Evolutionary conservation across 2,329 filamentous ascomycete genomes (phyloP).

Genomic region (Aureobasidium melanogenum): DNA sequence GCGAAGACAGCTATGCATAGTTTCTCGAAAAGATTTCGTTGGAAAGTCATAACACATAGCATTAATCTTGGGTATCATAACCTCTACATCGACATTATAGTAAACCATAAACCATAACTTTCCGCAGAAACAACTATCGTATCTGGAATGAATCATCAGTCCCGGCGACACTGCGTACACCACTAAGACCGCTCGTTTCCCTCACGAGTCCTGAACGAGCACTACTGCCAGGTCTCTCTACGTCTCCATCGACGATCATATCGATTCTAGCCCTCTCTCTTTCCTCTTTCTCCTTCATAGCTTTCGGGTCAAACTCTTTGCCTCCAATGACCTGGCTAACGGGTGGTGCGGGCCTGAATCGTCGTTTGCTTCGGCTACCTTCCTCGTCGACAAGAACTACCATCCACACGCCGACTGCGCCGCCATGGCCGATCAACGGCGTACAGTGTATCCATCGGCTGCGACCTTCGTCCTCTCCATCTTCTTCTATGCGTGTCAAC

Average conservation of each 20-base stretch:
- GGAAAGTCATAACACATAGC: background rate
- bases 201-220: background rate
- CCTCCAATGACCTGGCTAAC: conserved; percentile 25
- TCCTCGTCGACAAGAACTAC: conserved; percentile 61
- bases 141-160: background rate
- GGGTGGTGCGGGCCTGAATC: conserved; percentile 29
- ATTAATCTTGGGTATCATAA: background rate
- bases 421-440: conserved; percentile 57
- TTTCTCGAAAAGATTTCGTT: too few relatives aligned
- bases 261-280: background rate
- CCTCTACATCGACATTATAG: background rate
- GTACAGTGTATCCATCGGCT: conserved; percentile 71
- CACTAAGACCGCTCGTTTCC: background rate
- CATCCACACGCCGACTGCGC: conserved; percentile 70
- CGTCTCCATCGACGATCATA: background rate
- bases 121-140: background rate
- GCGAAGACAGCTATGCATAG: background rate
- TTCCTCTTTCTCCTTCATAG: conserved; percentile 1
- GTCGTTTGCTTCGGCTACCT: conserved; percentile 16
- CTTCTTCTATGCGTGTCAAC: conserved; percentile 29
- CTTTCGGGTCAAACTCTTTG: conserved; percentile 23
- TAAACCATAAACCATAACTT: background rate
- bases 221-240: background rate
- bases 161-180: background rate
- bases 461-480: conserved; percentile 45